Evolutionary conservation across 2,329 filamentous ascomycete species (phyloP), one percentile per base, ranked within the genome.

Genomic region (Fusarium redolens): DNA sequence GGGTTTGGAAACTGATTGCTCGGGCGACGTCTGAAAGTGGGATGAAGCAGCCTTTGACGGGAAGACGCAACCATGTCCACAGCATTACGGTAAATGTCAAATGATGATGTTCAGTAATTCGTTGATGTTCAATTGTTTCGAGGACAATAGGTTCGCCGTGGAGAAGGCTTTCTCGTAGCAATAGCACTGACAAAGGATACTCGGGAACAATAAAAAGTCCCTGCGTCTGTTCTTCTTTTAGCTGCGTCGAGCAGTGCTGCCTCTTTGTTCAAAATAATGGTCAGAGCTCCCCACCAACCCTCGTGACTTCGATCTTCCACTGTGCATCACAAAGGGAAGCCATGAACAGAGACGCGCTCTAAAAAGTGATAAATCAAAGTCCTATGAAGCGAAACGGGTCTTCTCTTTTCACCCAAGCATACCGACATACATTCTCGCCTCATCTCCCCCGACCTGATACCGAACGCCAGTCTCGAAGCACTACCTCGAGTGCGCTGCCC

Each of bases 81-180:
- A 43, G 28, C 11, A 33, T 65, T 25, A 17, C 12, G 2, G 8
- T 62, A 12, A 28, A 18, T 17, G 35, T 55, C 18, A 14, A 40
- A 81, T 81, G 30, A 81, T 79, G 31, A 89, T 86, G 12, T 86
- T 85, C 44, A 88, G 81, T 38, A 82, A 77, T 15, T 25, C 8
- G 14, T 38, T n/a, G 2, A 40, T 6, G 4, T 5, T 38, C 18
- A 15, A 28, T 15, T 9, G 8, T 33, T 3, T 22, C 8, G 7
- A 10, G n/a, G 8, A 33, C 30, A 25, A 33, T 33, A 15, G 44
- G 8, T 6, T 47, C 14, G 5, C 25, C 7, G 25, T 44, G 22
- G 12, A 28, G 28, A 28, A 28, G 14, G 8, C 15, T 37, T 37
- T 37, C 7, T 17, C 12, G 7, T 1, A 22, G 30, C 30, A 13